Base-by-base conservation (phyloP, 1,139 yeast genomes). In the Kurtzmaniella quercitrusa region DNA sequence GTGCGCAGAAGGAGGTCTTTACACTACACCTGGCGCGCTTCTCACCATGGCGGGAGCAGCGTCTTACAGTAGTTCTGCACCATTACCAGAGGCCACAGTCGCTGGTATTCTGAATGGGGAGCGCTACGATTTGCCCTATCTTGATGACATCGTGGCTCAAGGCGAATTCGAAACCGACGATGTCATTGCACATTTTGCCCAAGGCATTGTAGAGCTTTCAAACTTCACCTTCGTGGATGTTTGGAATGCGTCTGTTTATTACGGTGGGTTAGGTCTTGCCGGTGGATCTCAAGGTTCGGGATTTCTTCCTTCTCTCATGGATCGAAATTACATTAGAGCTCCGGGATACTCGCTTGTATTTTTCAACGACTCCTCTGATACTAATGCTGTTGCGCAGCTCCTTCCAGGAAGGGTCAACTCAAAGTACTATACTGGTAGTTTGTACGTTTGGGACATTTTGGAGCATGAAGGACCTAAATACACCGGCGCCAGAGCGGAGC, bases 381-480 rank as follows among this genome's bases (percentile, higher is more conserved):
- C 49, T 18, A 36, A 43, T 20, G 49, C 57, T 35, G 36, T 56
- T 18, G 80, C 80, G 9, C 62, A 63, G 40, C 54, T 84, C 16
- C 56, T 82, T n/a, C 66, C 83, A 1, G 91, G 91, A 12, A 78
- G 76, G 2, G 77, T 84, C 7, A 78, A 81, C 51, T 61, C 68
- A 7, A 60, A 65, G 36, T 67, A 68, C 42, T 76, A 57, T 48
- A 49, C 54, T 2, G 85, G 81, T 0, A 66, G 70, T 23, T 56
- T 82, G 8, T 70, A 70, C 34, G 58, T 65, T 36, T 82, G 71
- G 53, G 69, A 75, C 38, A 72, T 74, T 53, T 53, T 82, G 2
- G 78, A 84, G 2, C 47, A 54, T 38, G 45, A 46, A 2, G 71
- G 68, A 5, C 44, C 45, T 11, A 67, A 73, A 46, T 58, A 51